Evolutionary conservation across 2,329 filamentous ascomycete species (phyloP), one percentile per base, ranked within the genome.

Genomic region (Aureobasidium leucospermi): DNA sequence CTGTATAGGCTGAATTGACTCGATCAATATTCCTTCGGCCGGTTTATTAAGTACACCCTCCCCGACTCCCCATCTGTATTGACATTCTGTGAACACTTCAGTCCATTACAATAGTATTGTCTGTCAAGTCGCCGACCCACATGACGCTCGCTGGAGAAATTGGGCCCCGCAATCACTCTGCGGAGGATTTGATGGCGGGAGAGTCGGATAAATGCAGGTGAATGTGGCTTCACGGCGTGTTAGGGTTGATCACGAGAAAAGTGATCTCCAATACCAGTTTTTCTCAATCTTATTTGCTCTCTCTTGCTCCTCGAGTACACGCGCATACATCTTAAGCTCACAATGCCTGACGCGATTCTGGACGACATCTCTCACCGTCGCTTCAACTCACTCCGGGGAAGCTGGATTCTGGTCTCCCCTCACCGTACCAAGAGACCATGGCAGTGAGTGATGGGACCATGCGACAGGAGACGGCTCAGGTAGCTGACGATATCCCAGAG

Each of bases 321-420:
- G 4, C n/a, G 10, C 4, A 5, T 19, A 3, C 16, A 23, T 23
- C 23, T 23, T 23, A 4, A 32, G 29, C 38, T 8, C 38, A 59
- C 38, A 39, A 79, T 80, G 77, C 70, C 75, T 19, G 76, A 79
- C 62, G 73, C 74, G 16, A 75, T 80, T 58, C 85, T 99, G 53
- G 86, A 97, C 79, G 93, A 99, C 73, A 97, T 99, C 69, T 96
- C 94, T 43, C 94, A 99, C 73, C 83, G 94, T 68, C 87, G 94
- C 72, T 97, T 88, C 74, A 99, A 99, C 72, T 89, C 90, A 57
- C 81, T 99, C 63, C 87, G 89, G 65, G 91, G 90, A 63, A 90
- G 88, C 63, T 96, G 92, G 88, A 82, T 99, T 62, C 83, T 99
- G 39, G 94, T 99, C 13, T 97, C 94, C 15, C 94, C 94, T 62